Percentiles rank a stretch among this genome's conserved stretches.
Conservation (phyloP, 495 filamentous ascomycete species). For the Penicillium cinerascens region DNA sequence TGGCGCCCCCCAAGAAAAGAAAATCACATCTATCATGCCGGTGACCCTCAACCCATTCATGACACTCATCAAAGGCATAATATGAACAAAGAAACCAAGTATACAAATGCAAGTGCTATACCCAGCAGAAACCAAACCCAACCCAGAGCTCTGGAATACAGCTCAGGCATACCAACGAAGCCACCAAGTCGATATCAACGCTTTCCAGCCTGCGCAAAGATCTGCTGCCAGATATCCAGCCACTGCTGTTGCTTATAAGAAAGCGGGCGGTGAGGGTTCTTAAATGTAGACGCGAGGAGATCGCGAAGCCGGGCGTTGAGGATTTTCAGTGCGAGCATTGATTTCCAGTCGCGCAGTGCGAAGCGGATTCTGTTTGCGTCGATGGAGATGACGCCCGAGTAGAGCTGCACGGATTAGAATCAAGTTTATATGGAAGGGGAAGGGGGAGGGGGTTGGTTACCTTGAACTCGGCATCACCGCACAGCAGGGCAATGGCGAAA, state of each 20-base stretch:
- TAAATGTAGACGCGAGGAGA: slow-evolving; percentile 66
- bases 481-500: slow-evolving; percentile 77
- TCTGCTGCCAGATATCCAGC: slow-evolving; percentile 64
- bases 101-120: not conserved
- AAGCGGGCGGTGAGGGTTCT: slow-evolving; percentile 63
- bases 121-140: not conserved
- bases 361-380: slow-evolving; percentile 89
- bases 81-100: not conserved
- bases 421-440: not conserved
- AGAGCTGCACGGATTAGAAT: slow-evolving; percentile 32
- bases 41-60: not conserved
- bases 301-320: slow-evolving; percentile 66
- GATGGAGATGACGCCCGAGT: slow-evolving; percentile 78
- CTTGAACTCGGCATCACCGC: slow-evolving; percentile 82
- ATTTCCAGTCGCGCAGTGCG: slow-evolving; percentile 83
- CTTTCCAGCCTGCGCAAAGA: slow-evolving; percentile 36
- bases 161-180: not conserved
- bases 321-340: slow-evolving; percentile 77
- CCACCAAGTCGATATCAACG: slow-evolving; percentile 7
- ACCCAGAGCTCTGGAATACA: not conserved
- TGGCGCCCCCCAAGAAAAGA: not conserved
- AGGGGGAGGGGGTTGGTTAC: slow-evolving; percentile 29
- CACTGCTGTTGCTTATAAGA: slow-evolving; percentile 67
- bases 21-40: not conserved
- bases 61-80: not conserved